phyloP scores from a whole-genome alignment of 805 yeast species.

The Candida bentonensis region DNA sequence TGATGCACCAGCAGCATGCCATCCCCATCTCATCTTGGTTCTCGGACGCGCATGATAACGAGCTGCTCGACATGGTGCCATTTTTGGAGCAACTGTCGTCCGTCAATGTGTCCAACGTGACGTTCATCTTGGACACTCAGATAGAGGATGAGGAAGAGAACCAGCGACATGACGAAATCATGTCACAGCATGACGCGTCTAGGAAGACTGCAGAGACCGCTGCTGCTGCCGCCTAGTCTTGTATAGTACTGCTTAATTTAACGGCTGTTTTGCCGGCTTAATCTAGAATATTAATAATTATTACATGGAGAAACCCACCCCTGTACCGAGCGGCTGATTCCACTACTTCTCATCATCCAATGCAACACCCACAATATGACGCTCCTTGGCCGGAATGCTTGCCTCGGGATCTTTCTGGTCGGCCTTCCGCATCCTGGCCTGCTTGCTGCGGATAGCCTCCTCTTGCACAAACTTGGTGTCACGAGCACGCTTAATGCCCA shows the following conservation, averaged over 20 bases:
- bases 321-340: neutral
- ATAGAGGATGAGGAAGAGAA: conserved; percentile 6
- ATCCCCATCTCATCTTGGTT: conserved; percentile 97
- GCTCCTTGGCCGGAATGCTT: conserved; percentile 55
- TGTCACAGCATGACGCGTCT: too few relatives aligned
- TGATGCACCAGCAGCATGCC: conserved; percentile 95
- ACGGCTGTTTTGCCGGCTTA: too few relatives aligned
- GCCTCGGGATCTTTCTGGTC: conserved; percentile 35
- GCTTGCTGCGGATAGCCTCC: conserved; percentile 62
- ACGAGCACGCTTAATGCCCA: conserved; percentile 72
- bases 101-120: conserved; percentile 66
- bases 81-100: conserved; percentile 73
- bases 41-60: conserved; percentile 95
- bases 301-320: neutral
- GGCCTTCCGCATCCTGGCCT: conserved; percentile 69
- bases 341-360: conserved; percentile 17
- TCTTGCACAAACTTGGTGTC: conserved; percentile 72
- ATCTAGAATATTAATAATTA: neutral
- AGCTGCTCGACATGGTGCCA: conserved; percentile 80
- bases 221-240: neutral
- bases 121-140: conserved; percentile 64
- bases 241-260: neutral
- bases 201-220: neutral
- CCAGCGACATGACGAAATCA: too few relatives aligned
- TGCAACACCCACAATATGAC: conserved; percentile 76